Base-by-base conservation (phyloP, 352 stramenopile species). In the Phytophthora fragariaefolia region DNA sequence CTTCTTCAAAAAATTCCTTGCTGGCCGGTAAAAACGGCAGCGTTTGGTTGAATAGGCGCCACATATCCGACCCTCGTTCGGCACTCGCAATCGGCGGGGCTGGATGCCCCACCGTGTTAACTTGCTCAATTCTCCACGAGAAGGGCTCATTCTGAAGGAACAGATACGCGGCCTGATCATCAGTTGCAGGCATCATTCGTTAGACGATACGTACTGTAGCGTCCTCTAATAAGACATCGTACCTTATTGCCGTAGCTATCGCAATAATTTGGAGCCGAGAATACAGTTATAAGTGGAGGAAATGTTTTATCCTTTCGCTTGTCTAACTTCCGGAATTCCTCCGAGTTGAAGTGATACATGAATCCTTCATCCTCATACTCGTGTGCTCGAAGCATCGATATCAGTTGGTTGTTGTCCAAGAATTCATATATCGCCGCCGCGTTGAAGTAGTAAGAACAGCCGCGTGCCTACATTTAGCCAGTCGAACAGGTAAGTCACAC, bases 191-290 rank as follows among this genome's bases (percentile, higher is more conserved):
- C 51, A 49, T 46, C 42, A 48, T 27, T 24, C n/a, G 32, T 46
- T n/a, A 24, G n/a, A 24, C 42, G n/a, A 51, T 28, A 34, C 15
- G 8, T 0, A 36, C 2, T 48, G 18, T 30, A 34, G 12, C 40
- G 18, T 15, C 18, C 9, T 6, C 6, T 0, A 23, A 15, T 13
- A 57, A 15, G 1, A 30, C 28, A 45, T 22, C 69, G 47, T 53
- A 93, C 87, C 79, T 79, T 77, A 43, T 95, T 94, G 8, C 67
- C 62, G 30, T 92, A 86, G 12, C 71, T 79, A 72, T 98, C 95
- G 58, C 95, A 99, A 71, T 99, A 98, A 63, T 98, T 98, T 1
- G 95, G 92, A 5, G 96, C 96, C 20, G 87, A 98, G 77, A 98
- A 99, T 4, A 99, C 86, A 0, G 96, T 99, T 45, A 99, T 91